Conservation (phyloP, 352 stramenopile genomes). For the Phytophthora multivora region DNA sequence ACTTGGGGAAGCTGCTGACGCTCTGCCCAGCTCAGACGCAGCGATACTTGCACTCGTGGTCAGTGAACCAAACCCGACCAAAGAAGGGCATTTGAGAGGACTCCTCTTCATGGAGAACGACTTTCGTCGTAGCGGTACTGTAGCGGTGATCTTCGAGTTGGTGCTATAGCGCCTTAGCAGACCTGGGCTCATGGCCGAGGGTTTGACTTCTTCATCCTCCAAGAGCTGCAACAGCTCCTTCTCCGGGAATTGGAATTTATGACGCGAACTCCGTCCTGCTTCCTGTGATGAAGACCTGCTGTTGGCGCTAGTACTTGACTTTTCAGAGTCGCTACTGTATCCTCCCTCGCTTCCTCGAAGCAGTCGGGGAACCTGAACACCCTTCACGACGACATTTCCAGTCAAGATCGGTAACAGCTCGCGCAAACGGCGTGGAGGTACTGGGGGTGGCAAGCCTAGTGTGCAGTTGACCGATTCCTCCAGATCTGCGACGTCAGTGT, state of each 20-base stretch:
- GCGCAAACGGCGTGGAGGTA: constrained; percentile 9
- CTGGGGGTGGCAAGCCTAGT: neutral
- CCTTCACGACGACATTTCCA: constrained; percentile 28
- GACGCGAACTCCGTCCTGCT: constrained; percentile 22
- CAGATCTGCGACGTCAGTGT: constrained; percentile 12
- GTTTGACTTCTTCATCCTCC: constrained; percentile 28
- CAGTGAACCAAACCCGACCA: constrained; percentile 4
- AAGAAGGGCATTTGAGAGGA: constrained; percentile 40
- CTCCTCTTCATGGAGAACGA: constrained; percentile 75
- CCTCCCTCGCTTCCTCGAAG: constrained; percentile 22
- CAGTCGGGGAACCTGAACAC: constrained; percentile 51
- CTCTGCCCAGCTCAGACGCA: neutral
- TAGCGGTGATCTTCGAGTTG: constrained; percentile 39
- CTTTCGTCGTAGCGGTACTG: constrained; percentile 56
- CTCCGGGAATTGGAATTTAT: constrained; percentile 74
- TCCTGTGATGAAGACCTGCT: constrained; percentile 2
- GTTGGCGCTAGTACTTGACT: neutral
- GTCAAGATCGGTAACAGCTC: constrained; percentile 34
- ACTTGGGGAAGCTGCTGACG: constrained; percentile 6
- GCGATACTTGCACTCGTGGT: constrained; percentile 1
- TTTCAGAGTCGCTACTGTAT: constrained; percentile 7
- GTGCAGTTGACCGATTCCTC: neutral
- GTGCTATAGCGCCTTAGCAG: constrained; percentile 33
- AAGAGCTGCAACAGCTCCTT: constrained; percentile 38
- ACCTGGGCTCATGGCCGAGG: neutral